These are phyloP conservation scores for Neoascochyta sp. DNA, from an alignment of 2,329 filamentous ascomycete species.

Conservation along the genomic window DNA sequence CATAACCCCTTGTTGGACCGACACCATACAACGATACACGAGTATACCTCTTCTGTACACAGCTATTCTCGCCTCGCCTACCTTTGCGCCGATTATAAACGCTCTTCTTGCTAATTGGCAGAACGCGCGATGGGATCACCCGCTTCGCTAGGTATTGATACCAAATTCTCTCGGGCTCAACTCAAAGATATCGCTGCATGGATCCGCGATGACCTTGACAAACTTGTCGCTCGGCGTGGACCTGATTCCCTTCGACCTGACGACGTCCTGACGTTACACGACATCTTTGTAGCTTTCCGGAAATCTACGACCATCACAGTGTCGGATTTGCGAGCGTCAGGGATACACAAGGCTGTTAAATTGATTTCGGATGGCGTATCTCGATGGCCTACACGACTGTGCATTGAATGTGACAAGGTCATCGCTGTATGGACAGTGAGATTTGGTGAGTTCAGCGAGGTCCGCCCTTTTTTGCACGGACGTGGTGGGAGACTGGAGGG, in stretches of 20 bases:
- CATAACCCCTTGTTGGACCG: too few relatives aligned
- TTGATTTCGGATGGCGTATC: constrained; percentile 46
- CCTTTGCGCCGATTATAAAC: too few relatives aligned
- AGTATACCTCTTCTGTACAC: too few relatives aligned
- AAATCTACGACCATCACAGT: constrained; percentile 25
- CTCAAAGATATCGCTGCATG: constrained; percentile 41
- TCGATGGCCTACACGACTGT: constrained; percentile 45
- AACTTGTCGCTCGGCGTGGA: constrained; percentile 45
- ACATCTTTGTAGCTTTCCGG: constrained; percentile 34
- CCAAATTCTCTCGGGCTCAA: constrained; percentile 22
- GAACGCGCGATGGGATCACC: too few relatives aligned
- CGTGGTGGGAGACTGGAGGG: constrained; percentile 44
- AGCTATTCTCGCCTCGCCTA: too few relatives aligned
- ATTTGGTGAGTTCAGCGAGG: constrained; percentile 38
- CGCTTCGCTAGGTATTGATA: too few relatives aligned
- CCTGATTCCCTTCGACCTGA: constrained; percentile 42
- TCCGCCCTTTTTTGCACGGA: constrained; percentile 43
- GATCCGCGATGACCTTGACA: constrained; percentile 49
- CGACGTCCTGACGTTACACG: constrained; percentile 45
- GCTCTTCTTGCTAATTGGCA: too few relatives aligned
- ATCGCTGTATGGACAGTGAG: constrained; percentile 38
- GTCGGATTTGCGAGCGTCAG: constrained; percentile 40
- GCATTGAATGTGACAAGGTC: constrained; percentile 45
- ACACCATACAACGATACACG: too few relatives aligned
- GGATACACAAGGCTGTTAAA: constrained; percentile 46